Percentiles rank a stretch among this genome's conserved stretches.
Conservation (phyloP, 352 stramenopile genomes). For the Peronospora tabacina region DNA sequence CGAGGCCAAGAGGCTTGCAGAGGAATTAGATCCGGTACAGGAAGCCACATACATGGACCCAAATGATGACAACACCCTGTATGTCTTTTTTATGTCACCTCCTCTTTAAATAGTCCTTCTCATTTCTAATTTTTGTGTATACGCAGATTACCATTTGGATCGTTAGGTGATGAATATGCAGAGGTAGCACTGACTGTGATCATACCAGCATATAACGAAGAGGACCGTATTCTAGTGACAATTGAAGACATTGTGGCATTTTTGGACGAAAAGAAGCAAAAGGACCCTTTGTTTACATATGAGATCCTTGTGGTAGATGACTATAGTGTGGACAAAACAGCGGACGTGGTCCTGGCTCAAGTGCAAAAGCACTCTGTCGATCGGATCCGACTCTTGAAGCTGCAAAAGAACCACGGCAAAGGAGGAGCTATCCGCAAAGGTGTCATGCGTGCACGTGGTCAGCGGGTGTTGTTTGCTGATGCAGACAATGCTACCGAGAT, state of each 20-base stretch:
- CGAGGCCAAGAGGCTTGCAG: conserved; percentile 43
- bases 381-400: conserved; percentile 64
- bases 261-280: conserved; percentile 53
- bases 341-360: conserved; percentile 53
- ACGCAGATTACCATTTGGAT: conserved; percentile 45
- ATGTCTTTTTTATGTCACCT: conserved; percentile 22
- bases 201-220: conserved; percentile 93
- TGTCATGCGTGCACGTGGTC: conserved; percentile 73
- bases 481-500: conserved; percentile 91
- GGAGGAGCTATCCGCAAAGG: conserved; percentile 86
- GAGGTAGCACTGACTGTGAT: conserved; percentile 82
- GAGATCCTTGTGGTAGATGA: conserved; percentile 92
- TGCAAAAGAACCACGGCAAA: conserved; percentile 89
- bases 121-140: conserved; percentile 3
- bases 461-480: conserved; percentile 87
- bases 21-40: conserved; percentile 41
- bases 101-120: neutral
- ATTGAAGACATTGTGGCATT: conserved; percentile 86
- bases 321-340: conserved; percentile 81
- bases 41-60: conserved; percentile 58
- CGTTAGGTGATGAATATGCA: conserved; percentile 45
- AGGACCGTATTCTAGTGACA: conserved; percentile 88
- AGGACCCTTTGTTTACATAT: conserved; percentile 47
- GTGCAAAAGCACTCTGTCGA: conserved; percentile 39
- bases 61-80: conserved; percentile 31